Evolutionary conservation across 2,329 filamentous ascomycete species (phyloP).

Genomic region (Ceratocystis papillata): DNA sequence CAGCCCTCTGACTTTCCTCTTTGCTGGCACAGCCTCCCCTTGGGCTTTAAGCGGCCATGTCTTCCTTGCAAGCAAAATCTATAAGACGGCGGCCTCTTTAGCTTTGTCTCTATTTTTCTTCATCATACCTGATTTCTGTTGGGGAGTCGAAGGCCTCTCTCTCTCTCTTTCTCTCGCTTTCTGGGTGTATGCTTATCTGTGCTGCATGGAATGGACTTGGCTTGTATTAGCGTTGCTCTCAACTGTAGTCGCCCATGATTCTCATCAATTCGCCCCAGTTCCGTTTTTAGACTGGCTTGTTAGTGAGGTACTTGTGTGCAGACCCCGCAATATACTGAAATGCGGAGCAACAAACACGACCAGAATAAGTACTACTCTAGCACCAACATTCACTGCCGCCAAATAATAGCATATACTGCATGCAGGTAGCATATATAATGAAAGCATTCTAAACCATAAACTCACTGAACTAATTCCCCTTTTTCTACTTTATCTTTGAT

Average conservation of each 20-base stretch:
- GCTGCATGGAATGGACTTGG: too few relatives aligned
- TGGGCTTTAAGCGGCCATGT: not conserved
- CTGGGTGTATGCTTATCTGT: too few relatives aligned
- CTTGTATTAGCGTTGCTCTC: too few relatives aligned
- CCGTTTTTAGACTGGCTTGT: not conserved
- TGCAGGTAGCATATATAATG: not conserved
- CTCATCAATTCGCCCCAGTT: not conserved
- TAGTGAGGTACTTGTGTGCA: not conserved
- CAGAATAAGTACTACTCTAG: not conserved
- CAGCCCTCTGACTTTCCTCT: not conserved
- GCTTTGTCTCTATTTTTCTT: not conserved
- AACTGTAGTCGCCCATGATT: not conserved
- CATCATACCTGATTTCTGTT: not conserved
- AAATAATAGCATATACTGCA: not conserved
- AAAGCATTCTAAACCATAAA: too few relatives aligned
- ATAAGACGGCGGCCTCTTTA: not conserved
- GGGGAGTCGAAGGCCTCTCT: conserved; percentile 9
- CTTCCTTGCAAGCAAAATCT: not conserved
- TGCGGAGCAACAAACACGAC: not conserved
- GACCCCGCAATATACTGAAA: not conserved
- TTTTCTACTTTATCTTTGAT: too few relatives aligned
- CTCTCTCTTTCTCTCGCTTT: not conserved
- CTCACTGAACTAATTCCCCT: too few relatives aligned
- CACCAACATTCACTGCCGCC: not conserved
- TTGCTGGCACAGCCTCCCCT: too few relatives aligned